Base-by-base conservation (phyloP, 768 basidiomycete genomes). In the Naganishia vishniacii region DNA sequence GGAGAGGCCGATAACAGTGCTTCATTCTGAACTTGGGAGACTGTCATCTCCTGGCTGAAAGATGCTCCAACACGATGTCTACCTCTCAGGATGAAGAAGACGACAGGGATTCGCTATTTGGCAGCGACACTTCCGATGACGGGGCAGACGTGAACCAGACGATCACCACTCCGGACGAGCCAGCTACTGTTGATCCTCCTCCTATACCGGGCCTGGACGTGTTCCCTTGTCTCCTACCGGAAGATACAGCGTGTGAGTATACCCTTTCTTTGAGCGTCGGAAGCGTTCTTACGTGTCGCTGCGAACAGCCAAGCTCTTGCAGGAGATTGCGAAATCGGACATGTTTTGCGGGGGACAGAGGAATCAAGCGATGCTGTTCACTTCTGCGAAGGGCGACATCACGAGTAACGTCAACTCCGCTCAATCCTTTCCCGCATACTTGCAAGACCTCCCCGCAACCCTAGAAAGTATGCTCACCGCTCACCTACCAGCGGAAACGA, bases 321-420 rank as follows among this genome's bases (percentile, higher is more conserved):
- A 37, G 13, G 65, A 40, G 15, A 61, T 76, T 7, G 69, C 59
- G 9, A 61, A 70, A 7, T 60, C 44, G 18, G 70, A 77, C 47
- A 65, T 70, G 26, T 78, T 79, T 56, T 53, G 64, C 26, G 73
- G 72, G 3, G 74, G 74, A 4, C 46, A 65, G 45, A 80, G 83
- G 48, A 89, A 94, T 71, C 91, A 93, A 75, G 83, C 87, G 59
- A 92, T 93, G 91, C 81, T 94, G 18, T 94, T 94, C 71, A 85
- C 85, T 46, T 82, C n/a, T n/a, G n/a, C 85, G 41, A 8, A 40
- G 37, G 37, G 37, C 37, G 16, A 72, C 77, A n/a, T 1, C 7
- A 26, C 42, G n/a, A 18, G 67, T 70, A 12, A 82, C 83, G 26
- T 23, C 48, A 11, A 7, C 46, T 13, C 42, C 47, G 8, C 13